Evolutionary conservation across 2,329 filamentous ascomycete genomes (phyloP), one percentile per base, ranked within the genome.

Genomic region (Ophiostoma ips): DNA sequence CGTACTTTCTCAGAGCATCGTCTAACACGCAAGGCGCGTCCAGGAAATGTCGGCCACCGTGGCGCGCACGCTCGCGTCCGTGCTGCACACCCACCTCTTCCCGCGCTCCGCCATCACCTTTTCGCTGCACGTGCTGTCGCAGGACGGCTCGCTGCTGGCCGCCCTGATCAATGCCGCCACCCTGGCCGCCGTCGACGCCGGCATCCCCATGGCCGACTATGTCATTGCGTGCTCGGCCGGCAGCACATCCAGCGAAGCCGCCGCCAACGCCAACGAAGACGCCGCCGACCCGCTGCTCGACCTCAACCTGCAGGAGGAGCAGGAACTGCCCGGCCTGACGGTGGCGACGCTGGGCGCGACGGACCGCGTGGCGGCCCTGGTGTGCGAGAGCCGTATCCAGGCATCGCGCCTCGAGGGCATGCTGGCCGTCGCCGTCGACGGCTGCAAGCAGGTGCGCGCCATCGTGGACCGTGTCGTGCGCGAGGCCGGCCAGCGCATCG

Each of bases 201-300:
- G 92, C 48, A 83, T 98, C 18, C 92, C 92, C 21, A 95, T 96
- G 89, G 80, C 81, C 3, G 87, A 94, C 62, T 94, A 95, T 62
- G 77, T 96, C 3, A 81, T 82, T 19, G 87, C 89, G 6, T 94
- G 87, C 66, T 95, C 89, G 1, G 85, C 87, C 0, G 92, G 89
- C 4, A 85, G 83, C 13, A 87, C 84, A 0, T 81, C 81, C 0
- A 76, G 79, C 0, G 77, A 83, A 57, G 71, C 76, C 0, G 71
- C 72, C 1, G 77, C 77, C 50, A 81, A 84, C 60, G 83, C 85
- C 53, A 63, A 62, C 5, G 83, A 85, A 52, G 63, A 86, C 53
- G 64, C 63, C 3, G 83, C 84, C 11, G 87, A 94, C 59, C 87
- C 87, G 3, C 65, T 94, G 51, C 71, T 94, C 50, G 87, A 94